Evolutionary conservation across 306 rosid species (phyloP).

Genomic region (Chamaecrista fasciculata): DNA sequence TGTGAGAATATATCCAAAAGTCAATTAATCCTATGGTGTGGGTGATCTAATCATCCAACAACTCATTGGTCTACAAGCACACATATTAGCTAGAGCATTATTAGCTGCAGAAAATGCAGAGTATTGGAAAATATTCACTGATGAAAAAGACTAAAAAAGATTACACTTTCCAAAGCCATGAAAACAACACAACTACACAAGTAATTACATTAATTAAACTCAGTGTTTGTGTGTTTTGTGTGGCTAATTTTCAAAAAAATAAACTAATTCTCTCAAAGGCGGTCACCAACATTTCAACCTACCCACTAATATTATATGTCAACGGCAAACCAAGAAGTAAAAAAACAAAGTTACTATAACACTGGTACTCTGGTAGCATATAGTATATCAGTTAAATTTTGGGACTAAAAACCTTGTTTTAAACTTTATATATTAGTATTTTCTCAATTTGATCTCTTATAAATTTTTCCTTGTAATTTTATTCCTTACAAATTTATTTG

Average conservation of each 20-base stretch:
- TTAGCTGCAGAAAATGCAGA: no score
- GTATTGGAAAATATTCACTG: neutral
- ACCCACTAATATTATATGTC: constrained; percentile 4
- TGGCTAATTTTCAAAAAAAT: neutral
- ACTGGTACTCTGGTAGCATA: no score
- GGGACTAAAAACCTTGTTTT: no score
- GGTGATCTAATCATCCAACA: constrained; percentile 40
- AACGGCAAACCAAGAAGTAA: neutral
- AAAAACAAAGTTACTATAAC: no score
- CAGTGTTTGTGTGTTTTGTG: neutral
- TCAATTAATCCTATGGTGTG: constrained; percentile 32
- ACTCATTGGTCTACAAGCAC: constrained; percentile 11
- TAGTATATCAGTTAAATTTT: no score
- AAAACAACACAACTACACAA: neutral
- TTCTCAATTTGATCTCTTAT: no score
- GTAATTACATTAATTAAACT: no score
- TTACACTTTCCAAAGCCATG: constrained; percentile 19
- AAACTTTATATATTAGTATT: no score
- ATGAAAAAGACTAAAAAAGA: neutral
- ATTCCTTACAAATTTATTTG: no score
- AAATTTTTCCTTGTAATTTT: no score
- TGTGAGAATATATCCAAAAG: neutral
- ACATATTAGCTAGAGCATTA: neutral
- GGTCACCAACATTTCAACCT: constrained; percentile 50
- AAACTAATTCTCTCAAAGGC: neutral